Conservation (phyloP, 2,329 filamentous ascomycete genomes). For the Amphichorda felina region DNA sequence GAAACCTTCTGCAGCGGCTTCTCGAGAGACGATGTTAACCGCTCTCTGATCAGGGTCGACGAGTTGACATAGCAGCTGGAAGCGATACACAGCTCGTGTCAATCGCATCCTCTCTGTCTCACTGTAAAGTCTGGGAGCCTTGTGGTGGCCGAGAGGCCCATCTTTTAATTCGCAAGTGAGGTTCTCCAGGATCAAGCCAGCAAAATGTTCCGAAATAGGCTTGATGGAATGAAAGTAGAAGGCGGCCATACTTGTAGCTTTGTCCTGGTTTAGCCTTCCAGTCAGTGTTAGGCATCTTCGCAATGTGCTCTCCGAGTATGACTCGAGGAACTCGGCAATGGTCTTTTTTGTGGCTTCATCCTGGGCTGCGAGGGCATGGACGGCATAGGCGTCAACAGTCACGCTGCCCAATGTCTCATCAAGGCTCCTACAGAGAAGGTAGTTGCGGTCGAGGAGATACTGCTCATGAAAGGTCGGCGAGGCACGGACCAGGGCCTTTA, state of each 20-base stretch:
- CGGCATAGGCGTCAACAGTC: not conserved
- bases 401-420: not conserved
- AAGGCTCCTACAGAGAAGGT: not conserved
- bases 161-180: not conserved
- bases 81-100: constrained; percentile 1
- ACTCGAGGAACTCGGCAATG: not conserved
- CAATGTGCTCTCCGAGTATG: not conserved
- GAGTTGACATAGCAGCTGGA: not conserved
- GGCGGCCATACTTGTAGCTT: not conserved
- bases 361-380: not conserved
- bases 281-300: not conserved
- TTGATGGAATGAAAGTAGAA: not conserved
- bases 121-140: not conserved
- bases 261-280: not conserved
- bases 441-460: not conserved
- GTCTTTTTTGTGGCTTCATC: not conserved
- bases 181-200: not conserved
- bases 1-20: not conserved
- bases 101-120: not conserved
- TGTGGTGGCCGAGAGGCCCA: not conserved
- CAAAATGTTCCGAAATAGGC: not conserved
- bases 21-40: not conserved
- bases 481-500: not conserved
- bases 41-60: not conserved
- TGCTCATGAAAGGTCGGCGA: constrained; percentile 1